Evolutionary conservation across 2,329 filamentous ascomycete genomes (phyloP), one percentile per base, ranked within the genome.

Genomic region (Coleophoma eucalyptorum): DNA sequence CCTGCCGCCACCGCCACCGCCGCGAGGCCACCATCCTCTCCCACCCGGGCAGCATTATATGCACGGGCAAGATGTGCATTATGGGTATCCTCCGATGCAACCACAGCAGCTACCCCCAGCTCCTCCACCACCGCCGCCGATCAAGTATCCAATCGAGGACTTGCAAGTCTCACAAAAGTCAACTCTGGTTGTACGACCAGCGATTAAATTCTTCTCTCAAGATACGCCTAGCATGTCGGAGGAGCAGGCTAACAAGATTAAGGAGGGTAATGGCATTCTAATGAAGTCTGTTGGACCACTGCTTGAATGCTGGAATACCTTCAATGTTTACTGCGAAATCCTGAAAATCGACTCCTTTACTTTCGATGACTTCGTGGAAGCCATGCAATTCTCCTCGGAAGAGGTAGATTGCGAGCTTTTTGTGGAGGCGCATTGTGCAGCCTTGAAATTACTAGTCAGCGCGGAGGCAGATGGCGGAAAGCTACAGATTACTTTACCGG

Each of bases 281-380:
- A 94, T 93, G 83, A 84, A 87, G 60, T 93, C 90, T 3, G 82
- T 97, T n/a, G 91, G 92, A 0, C 79, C 84, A 2, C 73, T 97
- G 15, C 72, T 99, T 20, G 93, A 97, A 69, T 90, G 89, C 0
- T 99, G 94, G 94, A 91, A 97, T 61, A 97, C 92, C 0, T 77
- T 99, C 33, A 99, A 97, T 62, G 93, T 99, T n/a, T 97, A 97
- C 65, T 96, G 91, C 64, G 90, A 96, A 63, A 87, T 97, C 16
- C 96, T 96, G 65, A 83, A 90, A 63, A 78, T 99, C 21, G 94
- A 99, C 68, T 97, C 93, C 0, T 99, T 99, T 65, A 97, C 93
- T 0, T 95, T 97, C 62, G 94, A 99, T 66, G 94, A 99, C 67
- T 97, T 92, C 62, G 78, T 96, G 4, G 88, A 97, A 65, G 87